Evolutionary conservation across 176 grass and related monocot genomes (phyloP), one percentile per base, ranked within the genome.

Genomic region (Carex cristatella): DNA sequence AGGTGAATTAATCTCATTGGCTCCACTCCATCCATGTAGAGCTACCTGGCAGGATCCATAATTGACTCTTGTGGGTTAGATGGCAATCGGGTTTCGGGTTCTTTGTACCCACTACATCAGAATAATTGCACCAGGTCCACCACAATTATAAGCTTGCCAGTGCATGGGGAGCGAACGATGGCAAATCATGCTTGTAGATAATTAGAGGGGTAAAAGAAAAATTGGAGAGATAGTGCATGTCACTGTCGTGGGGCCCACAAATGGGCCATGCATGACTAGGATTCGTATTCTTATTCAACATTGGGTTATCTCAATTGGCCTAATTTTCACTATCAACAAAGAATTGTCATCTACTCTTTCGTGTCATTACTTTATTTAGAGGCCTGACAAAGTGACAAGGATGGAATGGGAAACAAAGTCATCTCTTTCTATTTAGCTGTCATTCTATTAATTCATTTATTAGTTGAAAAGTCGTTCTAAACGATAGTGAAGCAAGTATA

Each of bases 281-380:
- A 64, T 69, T 67, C 23, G 69, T 83, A 83, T 83, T 55, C 81
- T 83, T 69, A 69, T 83, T 83, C 81, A 83, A 83, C 35, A 28
- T 67, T 67, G 42, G 23, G 42, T 83, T 67, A 83, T 83, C 42
- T 48, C 79, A 65, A 46, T 27, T 63, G 79, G 57, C 79, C 16
- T 63, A 82, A 44, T 82, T 65, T 28, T 83, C 80, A 83, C 80
- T 68, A 32, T 66, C 80, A 83, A 67, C 60, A 46, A 46, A 65
- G 59, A 19, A 65, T 51, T 64, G 38, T 83, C 60, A 68, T 83
- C 81, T 51, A 68, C 14, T 83, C 15, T 66, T 83, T 54, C 65
- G 65, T 83, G 59, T n/a, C 61, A 27, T 23, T 23, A 23, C 7
- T 69, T 65, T 56, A 23, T 23, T 28, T 67, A 66, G 5, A 35